phyloP scores from a whole-genome alignment of 2,329 filamentous ascomycete genomes.

The Botrytis medusae region DNA sequence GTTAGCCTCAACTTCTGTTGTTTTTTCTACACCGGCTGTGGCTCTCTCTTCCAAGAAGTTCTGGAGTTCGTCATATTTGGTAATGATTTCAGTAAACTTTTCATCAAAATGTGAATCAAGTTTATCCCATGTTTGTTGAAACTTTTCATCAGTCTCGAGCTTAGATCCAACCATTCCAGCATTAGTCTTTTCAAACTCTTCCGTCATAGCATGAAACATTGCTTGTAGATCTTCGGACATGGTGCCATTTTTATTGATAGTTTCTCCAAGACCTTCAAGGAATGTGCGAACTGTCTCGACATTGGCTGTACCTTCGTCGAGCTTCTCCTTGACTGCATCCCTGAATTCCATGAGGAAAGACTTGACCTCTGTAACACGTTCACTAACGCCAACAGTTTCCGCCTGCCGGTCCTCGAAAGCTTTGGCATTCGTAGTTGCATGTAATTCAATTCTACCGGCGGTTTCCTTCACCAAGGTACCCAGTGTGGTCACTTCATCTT shows the following conservation, averaged over 20 bases:
- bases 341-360: slow-evolving; percentile 75
- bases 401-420: slow-evolving; percentile 81
- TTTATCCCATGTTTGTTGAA: slow-evolving; percentile 56
- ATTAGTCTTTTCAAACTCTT: slow-evolving; percentile 85
- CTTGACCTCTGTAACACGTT: slow-evolving; percentile 78
- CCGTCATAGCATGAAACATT: slow-evolving; percentile 72
- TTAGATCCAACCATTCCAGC: slow-evolving; percentile 77
- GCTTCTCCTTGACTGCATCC: slow-evolving; percentile 70
- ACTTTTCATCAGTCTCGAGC: slow-evolving; percentile 80
- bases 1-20: slow-evolving; percentile 70
- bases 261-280: slow-evolving; percentile 65
- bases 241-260: slow-evolving; percentile 56
- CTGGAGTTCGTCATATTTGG: slow-evolving; percentile 87
- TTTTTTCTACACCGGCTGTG: slow-evolving; percentile 70
- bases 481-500: slow-evolving; percentile 72
- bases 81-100: slow-evolving; percentile 72
- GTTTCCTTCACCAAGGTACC: slow-evolving; percentile 70
- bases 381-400: slow-evolving; percentile 75
- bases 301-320: slow-evolving; percentile 72
- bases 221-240: slow-evolving; percentile 66
- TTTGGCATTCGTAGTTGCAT: slow-evolving; percentile 73
- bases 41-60: slow-evolving; percentile 70
- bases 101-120: slow-evolving; percentile 60
- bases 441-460: slow-evolving; percentile 64
- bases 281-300: slow-evolving; percentile 72